A percentile compares a stretch with the other conserved stretches of the same genome.
Evolutionary conservation across 257 asterid species (phyloP).

Genomic region (Cinchona pubescens): DNA sequence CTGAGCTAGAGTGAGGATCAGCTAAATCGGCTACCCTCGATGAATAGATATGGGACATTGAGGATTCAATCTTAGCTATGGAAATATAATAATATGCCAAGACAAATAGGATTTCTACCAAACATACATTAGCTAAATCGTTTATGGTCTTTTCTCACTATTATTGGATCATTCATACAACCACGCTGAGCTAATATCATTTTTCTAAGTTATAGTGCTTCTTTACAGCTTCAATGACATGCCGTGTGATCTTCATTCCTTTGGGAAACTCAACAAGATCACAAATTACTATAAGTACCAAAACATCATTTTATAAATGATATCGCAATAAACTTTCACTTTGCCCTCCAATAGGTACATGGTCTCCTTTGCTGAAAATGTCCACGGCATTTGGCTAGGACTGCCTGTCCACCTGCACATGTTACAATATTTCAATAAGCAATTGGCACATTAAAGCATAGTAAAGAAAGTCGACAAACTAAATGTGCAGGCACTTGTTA

Average conservation of each 20-base stretch:
- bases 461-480: not conserved
- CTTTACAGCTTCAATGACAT: constrained; percentile 58
- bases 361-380: constrained; percentile 55
- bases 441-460: not conserved
- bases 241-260: constrained; percentile 78
- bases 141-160: too few relatives aligned
- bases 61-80: not conserved
- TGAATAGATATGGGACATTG: not conserved
- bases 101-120: not conserved
- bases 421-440: not conserved
- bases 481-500: not conserved
- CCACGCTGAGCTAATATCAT: constrained; percentile 3
- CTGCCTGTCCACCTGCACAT: constrained; percentile 62
- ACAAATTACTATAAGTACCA: constrained; percentile 57
- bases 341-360: constrained; percentile 63
- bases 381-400: constrained; percentile 78
- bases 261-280: constrained; percentile 71
- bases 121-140: not conserved
- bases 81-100: not conserved
- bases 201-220: constrained; percentile 60
- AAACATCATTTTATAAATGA: constrained; percentile 50
- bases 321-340: constrained; percentile 61
- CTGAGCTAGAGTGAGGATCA: not conserved
- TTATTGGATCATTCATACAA: too few relatives aligned
- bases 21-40: not conserved